Base-by-base conservation (phyloP, 441 rosid species). In the Sinapis alba region DNA sequence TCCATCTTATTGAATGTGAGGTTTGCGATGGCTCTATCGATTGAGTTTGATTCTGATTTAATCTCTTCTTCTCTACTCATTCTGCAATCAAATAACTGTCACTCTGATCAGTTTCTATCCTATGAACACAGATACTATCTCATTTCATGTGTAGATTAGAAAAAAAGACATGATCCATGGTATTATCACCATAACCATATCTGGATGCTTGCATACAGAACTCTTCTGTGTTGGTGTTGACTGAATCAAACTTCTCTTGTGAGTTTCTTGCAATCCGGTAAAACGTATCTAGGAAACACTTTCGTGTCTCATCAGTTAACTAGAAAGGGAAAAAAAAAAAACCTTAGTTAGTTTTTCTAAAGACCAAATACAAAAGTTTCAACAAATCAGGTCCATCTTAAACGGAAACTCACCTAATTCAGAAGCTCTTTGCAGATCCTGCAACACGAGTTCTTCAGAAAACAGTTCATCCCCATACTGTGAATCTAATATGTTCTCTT, bases 251-350 rank as follows among this genome's bases (percentile, higher is more conserved):
- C 56, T 69, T 74, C 5, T 74, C 82, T 51, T 83, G 81, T 54
- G 99, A 83, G 79, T 79, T 84, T 80, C 83, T 83, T 38, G 99
- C 96, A 56, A 95, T 90, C 51, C 97, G 99, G 81, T 95, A 91
- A 75, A 95, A 81, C 11, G 95, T 87, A 80, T 95, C 98, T 18
- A 94, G 92, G 71, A 96, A 84, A 81, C 97, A 89, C 34, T 89
- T 84, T 19, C 98, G 84, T 9, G 89, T 84, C 75, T 82, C 81
- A 62, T 85, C 81, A 1, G 81, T 79, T 78, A 96, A 80, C 99
- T 96, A 84, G 41, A 53, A 66, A 72, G 78, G 2, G 19, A 19
- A 21, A 12, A 66, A 74, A 11, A 62, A 30, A 43, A 70, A 60
- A 47, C 13, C 23, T 30, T 51, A 3, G 9, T 18, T 19, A 0